Evolutionary conservation across 495 filamentous ascomycete species (phyloP), one percentile per base, ranked within the genome.

Genomic region (Ramalina peruviana): DNA sequence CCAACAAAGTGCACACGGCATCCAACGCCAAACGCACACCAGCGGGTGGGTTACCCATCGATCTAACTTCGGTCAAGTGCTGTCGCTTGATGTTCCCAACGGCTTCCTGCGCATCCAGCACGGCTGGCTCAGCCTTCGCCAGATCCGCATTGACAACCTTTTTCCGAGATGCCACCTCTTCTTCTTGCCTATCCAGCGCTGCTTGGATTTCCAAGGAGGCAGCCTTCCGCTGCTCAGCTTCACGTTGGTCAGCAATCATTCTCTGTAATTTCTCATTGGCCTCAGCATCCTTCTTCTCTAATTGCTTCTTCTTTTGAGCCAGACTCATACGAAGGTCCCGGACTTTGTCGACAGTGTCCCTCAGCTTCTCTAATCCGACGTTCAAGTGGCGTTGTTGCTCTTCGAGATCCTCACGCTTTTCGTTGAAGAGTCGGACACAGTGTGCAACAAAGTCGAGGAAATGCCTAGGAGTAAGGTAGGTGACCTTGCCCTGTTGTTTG

Each of bases 371-470:
- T 6, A 99, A 74, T 67, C 92, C 92, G 53, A 97, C 86, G 61
- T 99, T 97, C 52, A 99, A 73, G 69, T 99, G 92, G 30, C 92
- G 82, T 58, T 99, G 92, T 62, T 99, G 93, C 60, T 99, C 92
- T 67, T 99, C 92, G 1, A 99, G 73, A 58, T 97, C 93, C 65
- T 97, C 93, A 0, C 92, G 83, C 72, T 99, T 99, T 64, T 99
- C 93, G 52, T 92, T 93, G 66, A 95, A 95, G 2, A 99, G 74
- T 64, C 86, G 90, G 58, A 97, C 92, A 65, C 94, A 99, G 56
- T 99, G 92, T 36, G 88, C 86, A 48, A 97, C 92, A 60, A 99
- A 99, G 63, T 99, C 92, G 41, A 99, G 73, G 68, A 95, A 99
- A 65, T 99, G 92, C 37, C 92, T 78, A 25, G 92, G 92, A 21